Percentiles rank a stretch among this genome's conserved stretches.
These are phyloP conservation scores for Sphagnum fallax DNA, from an alignment of 228 moss, liverwort and hornwort genomes.

Conservation along the genomic window DNA sequence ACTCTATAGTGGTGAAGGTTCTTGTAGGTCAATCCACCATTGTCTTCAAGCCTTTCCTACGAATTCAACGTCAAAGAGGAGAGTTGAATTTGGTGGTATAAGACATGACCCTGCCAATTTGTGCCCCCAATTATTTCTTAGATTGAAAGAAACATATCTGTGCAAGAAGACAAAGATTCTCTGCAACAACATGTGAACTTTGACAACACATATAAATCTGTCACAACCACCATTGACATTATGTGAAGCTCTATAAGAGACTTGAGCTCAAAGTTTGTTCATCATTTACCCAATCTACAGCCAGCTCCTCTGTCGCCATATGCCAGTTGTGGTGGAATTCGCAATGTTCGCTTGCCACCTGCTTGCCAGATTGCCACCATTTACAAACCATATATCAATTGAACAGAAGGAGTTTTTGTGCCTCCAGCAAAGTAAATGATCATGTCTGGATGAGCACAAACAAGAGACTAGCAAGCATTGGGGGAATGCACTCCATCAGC, in stretches of 20 bases:
- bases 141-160: not conserved
- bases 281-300: conserved; percentile 70
- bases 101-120: conserved; percentile 68
- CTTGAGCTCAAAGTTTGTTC: not conserved
- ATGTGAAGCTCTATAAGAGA: not conserved
- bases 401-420: too few relatives aligned
- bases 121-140: not conserved
- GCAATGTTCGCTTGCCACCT: conserved; percentile 85
- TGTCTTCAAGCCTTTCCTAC: conserved; percentile 66
- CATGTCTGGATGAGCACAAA: not conserved
- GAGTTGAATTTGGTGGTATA: conserved; percentile 82
- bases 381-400: too few relatives aligned
- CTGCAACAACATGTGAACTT: not conserved
- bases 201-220: not conserved
- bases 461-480: not conserved
- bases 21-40: too few relatives aligned
- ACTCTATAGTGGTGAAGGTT: too few relatives aligned
- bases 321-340: conserved; percentile 64
- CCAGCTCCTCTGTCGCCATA: conserved; percentile 96
- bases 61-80: conserved; percentile 94
- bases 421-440: not conserved
- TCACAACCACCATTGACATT: not conserved
- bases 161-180: not conserved
- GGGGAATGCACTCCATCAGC: not conserved
- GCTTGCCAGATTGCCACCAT: not conserved